A percentile compares a stretch with the other conserved stretches of the same genome.
Evolutionary conservation across 352 stramenopile species (phyloP).

Genomic region (Phytophthora aleatoria): DNA sequence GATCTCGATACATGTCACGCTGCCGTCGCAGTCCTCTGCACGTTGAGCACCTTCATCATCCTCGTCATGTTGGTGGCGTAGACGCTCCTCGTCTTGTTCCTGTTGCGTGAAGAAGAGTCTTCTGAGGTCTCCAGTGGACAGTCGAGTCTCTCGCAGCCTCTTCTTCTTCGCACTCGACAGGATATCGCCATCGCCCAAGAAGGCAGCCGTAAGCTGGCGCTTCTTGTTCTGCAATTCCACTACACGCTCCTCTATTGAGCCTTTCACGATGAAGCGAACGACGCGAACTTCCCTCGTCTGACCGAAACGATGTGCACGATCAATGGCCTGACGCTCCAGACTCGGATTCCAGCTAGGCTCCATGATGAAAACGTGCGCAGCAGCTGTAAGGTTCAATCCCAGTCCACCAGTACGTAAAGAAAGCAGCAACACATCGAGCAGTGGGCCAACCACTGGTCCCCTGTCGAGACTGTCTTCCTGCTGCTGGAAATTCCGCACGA

Average conservation of each 20-base stretch:
- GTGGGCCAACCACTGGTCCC: slow-evolving; percentile 21
- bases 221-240: slow-evolving; percentile 91
- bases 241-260: slow-evolving; percentile 92
- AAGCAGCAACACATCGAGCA: slow-evolving; percentile 87
- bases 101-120: slow-evolving; percentile 58
- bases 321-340: slow-evolving; percentile 90
- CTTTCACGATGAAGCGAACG: slow-evolving; percentile 84
- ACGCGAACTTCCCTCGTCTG: slow-evolving; percentile 75
- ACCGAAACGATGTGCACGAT: slow-evolving; percentile 89
- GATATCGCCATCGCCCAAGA: slow-evolving; percentile 59
- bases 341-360: slow-evolving; percentile 93
- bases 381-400: slow-evolving; percentile 93
- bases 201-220: slow-evolving; percentile 68
- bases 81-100: slow-evolving; percentile 22
- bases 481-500: slow-evolving; percentile 63
- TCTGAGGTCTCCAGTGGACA: slow-evolving; percentile 52
- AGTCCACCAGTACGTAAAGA: slow-evolving; percentile 88
- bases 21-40: slow-evolving; percentile 21
- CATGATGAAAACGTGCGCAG: slow-evolving; percentile 93
- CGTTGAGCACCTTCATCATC: neutral
- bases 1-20: slow-evolving; percentile 40
- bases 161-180: slow-evolving; percentile 24
- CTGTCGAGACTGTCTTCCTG: slow-evolving; percentile 31
- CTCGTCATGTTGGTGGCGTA: slow-evolving; percentile 4
- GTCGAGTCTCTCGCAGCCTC: slow-evolving; percentile 32